Evolutionary conservation across 768 basidiomycete genomes (phyloP).

Genomic region (Leccinellum luteum): DNA sequence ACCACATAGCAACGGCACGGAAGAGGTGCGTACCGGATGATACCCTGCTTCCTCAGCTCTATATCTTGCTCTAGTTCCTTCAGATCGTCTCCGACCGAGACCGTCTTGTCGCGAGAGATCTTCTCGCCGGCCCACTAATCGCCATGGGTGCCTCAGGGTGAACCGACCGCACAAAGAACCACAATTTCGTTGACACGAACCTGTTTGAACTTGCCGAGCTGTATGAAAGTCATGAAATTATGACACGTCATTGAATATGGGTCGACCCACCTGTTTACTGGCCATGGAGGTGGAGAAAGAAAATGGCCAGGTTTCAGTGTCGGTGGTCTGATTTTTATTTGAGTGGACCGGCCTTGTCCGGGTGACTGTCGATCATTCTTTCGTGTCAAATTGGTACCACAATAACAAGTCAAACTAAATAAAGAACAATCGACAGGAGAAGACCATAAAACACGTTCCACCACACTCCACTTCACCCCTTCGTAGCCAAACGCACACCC

Average conservation of each 20-base stretch:
- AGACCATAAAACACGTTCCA: neutral
- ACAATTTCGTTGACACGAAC: conserved; percentile 36
- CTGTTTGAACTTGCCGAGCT: conserved; percentile 81
- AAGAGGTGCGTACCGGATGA: conserved; percentile 55
- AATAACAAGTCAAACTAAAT: neutral
- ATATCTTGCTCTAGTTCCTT: conserved; percentile 80
- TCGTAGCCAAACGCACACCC: conserved; percentile 64
- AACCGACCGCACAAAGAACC: neutral
- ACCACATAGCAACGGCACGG: neutral
- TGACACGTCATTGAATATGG: neutral
- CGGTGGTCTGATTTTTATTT: conserved; percentile 19
- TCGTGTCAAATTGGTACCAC: neutral
- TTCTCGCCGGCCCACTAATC: conserved; percentile 85
- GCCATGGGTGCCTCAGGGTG: conserved; percentile 19
- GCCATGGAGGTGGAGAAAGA: conserved; percentile 45
- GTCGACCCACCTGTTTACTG: conserved; percentile 55
- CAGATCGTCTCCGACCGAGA: conserved; percentile 70
- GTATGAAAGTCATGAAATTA: conserved; percentile 4
- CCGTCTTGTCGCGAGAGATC: conserved; percentile 79
- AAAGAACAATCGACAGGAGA: neutral
- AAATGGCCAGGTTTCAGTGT: neutral
- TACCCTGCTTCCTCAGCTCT: conserved; percentile 72
- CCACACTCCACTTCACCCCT: conserved; percentile 31
- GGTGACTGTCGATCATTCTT: conserved; percentile 6
- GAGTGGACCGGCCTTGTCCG: conserved; percentile 16